Conservation (phyloP, 257 asterid species). For the Verbena officinalis region DNA sequence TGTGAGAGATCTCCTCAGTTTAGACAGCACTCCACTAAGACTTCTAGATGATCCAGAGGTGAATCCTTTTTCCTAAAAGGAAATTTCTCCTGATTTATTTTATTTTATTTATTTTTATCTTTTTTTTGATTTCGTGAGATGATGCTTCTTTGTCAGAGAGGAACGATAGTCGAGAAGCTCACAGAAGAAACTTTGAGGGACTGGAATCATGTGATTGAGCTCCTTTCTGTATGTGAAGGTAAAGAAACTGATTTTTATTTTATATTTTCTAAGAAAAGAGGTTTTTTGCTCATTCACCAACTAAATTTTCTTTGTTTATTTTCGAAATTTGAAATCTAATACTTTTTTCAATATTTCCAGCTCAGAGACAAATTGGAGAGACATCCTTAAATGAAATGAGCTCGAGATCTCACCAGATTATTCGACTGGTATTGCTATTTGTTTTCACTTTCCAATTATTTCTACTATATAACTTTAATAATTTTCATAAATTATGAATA, state of each 20-base stretch:
- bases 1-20: constrained; percentile 84
- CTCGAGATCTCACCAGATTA: constrained; percentile 97
- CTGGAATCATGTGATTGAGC: constrained; percentile 77
- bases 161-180: constrained; percentile 89
- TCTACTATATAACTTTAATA: neutral
- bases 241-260: constrained; percentile 8
- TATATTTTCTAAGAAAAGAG: too few relatives aligned
- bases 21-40: constrained; percentile 71
- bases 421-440: constrained; percentile 68
- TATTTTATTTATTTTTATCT: neutral
- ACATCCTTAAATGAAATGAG: constrained; percentile 86
- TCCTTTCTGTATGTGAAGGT: constrained; percentile 90
- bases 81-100: neutral
- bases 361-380: constrained; percentile 95
- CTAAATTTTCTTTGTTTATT: too few relatives aligned
- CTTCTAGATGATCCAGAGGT: constrained; percentile 98
- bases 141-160: constrained; percentile 53
- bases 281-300: too few relatives aligned
- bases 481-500: constrained; percentile 21
- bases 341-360: constrained; percentile 46
- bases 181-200: constrained; percentile 80
- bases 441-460: neutral
- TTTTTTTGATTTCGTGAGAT: constrained; percentile 13
- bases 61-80: constrained; percentile 18
- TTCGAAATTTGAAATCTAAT: neutral